These are phyloP conservation scores for Metschnikowia koreensis DNA, from an alignment of 805 yeast species.

Conservation along the genomic window DNA sequence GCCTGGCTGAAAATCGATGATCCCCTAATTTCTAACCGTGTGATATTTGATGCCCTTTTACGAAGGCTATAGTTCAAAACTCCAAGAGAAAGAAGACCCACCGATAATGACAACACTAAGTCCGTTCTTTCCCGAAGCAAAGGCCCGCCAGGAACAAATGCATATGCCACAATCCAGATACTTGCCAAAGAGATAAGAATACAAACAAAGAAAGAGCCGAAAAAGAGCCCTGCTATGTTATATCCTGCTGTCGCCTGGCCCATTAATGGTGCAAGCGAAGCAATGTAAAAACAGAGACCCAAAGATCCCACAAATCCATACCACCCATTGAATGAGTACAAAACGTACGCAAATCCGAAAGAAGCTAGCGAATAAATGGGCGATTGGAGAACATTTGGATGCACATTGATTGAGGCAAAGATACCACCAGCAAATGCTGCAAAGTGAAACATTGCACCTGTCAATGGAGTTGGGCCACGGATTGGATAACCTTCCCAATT, in stretches of 20 bases:
- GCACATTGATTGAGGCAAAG: constrained; percentile 24
- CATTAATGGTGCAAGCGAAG: constrained; percentile 58
- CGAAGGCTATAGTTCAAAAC: constrained; percentile 38
- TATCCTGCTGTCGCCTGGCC: constrained; percentile 56
- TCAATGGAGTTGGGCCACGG: constrained; percentile 83
- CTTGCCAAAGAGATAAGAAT: constrained; percentile 69
- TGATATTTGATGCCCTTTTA: constrained; percentile 22
- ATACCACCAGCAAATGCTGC: constrained; percentile 56
- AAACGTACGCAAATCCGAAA: constrained; percentile 47
- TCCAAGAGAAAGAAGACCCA: constrained; percentile 53
- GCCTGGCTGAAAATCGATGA: constrained; percentile 23
- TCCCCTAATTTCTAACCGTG: constrained; percentile 21
- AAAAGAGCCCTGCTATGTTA: constrained; percentile 54
- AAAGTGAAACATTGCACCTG: constrained; percentile 73
- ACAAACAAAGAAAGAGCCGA: constrained; percentile 47
- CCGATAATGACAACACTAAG: constrained; percentile 59
- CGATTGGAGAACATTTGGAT: constrained; percentile 24
- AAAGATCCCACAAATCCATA: constrained; percentile 73
- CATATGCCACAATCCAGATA: constrained; percentile 97
- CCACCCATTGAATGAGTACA: constrained; percentile 64
- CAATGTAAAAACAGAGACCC: constrained; percentile 56
- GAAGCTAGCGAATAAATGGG: constrained; percentile 40
- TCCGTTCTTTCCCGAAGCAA: constrained; percentile 86
- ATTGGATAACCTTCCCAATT: constrained; percentile 94
- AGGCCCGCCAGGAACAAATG: constrained; percentile 95